Conservation (phyloP, 2,329 filamentous ascomycete species). For the Aspergillus neoniger region DNA sequence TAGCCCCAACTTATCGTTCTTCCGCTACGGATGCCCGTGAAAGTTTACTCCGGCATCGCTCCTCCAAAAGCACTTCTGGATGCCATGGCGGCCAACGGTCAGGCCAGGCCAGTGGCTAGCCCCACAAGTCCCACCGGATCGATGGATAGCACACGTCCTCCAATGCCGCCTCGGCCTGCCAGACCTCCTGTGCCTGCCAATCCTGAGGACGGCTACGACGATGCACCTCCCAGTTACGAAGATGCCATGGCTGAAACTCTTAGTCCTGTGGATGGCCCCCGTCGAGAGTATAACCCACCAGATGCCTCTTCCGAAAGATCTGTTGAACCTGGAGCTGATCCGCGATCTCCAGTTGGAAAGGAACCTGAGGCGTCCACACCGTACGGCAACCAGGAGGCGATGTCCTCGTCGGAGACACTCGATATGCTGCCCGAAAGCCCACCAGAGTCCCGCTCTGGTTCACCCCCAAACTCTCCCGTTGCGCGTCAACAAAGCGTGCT, state of each 20-base stretch:
- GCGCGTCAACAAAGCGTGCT: constrained; percentile 36
- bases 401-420: constrained; percentile 42
- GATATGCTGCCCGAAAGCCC: constrained; percentile 43
- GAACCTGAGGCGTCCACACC: constrained; percentile 30
- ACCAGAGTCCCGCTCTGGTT: constrained; percentile 37
- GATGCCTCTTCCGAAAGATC: constrained; percentile 34
- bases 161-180: constrained; percentile 45
- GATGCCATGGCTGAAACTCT: constrained; percentile 82
- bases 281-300: constrained; percentile 55
- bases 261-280: constrained; percentile 69
- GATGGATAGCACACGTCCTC: constrained; percentile 34
- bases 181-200: constrained; percentile 26
- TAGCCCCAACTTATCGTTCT: constrained; percentile 75
- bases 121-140: constrained; percentile 25
- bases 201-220: constrained; percentile 51
- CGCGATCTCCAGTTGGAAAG: constrained; percentile 38
- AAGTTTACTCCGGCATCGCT: constrained; percentile 84
- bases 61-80: constrained; percentile 76
- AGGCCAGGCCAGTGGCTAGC: constrained; percentile 26
- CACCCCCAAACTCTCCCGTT: constrained; percentile 33
- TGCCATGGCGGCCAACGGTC: constrained; percentile 52
- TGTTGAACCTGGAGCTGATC: constrained; percentile 41
- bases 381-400: constrained; percentile 23
- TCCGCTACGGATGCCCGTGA: constrained; percentile 74
- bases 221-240: constrained; percentile 93